Conservation (phyloP, 306 rosid genomes). For the Acacia melanoxylon region DNA sequence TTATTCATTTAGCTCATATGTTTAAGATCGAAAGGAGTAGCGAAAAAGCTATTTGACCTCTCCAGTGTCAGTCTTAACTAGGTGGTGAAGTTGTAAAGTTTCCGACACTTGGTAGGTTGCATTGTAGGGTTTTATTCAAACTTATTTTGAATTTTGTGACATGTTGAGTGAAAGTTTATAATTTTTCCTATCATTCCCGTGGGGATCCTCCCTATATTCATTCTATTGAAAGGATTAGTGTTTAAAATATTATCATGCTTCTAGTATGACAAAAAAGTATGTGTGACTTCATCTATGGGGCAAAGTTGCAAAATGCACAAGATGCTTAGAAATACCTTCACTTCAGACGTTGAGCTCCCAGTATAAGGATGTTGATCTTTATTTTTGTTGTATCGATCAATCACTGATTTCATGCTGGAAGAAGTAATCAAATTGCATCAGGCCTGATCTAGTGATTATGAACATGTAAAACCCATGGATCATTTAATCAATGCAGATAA, state of each 20-base stretch:
- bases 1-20: too few relatives aligned
- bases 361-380: conserved; percentile 57
- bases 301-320: neutral
- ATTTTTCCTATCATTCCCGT: neutral
- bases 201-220: neutral
- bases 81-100: neutral
- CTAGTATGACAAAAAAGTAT: neutral
- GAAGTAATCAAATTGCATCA: conserved; percentile 31
- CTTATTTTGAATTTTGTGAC: neutral
- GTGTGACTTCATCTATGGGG: neutral
- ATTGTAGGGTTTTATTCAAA: neutral
- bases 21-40: too few relatives aligned
- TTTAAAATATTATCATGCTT: neutral
- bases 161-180: neutral
- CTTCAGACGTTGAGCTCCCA: conserved; percentile 64
- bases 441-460: conserved; percentile 24
- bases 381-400: conserved; percentile 75
- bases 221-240: neutral
- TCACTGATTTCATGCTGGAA: conserved; percentile 79
- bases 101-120: neutral
- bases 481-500: neutral
- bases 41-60: neutral
- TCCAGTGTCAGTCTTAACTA: neutral
- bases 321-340: conserved; percentile 61
- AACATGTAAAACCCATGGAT: neutral